Evolutionary conservation across 345 rosid genomes (phyloP).

Genomic region (Gossypium herbaceum): DNA sequence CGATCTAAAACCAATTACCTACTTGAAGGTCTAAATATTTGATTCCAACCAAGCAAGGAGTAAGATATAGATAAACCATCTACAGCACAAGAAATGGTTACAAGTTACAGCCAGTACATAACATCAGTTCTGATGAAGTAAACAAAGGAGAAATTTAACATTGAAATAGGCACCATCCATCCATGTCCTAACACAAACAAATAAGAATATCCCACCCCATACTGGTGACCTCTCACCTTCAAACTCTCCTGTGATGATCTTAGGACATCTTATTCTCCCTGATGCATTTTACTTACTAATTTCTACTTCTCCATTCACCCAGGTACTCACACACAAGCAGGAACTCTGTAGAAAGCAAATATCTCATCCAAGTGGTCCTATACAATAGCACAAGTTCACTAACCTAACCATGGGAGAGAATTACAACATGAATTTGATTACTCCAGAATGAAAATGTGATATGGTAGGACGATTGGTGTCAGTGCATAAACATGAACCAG

Average conservation of each 20-base stretch:
- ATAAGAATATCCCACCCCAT: neutral
- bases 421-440: neutral
- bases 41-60: neutral
- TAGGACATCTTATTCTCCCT: neutral
- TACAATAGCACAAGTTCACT: neutral
- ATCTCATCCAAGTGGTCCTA: neutral
- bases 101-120: neutral
- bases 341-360: neutral
- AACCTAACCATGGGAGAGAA: neutral
- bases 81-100: neutral
- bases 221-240: neutral
- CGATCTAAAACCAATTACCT: neutral
- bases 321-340: neutral
- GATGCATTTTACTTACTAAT: no score
- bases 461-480: neutral
- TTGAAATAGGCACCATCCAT: neutral
- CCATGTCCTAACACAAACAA: neutral
- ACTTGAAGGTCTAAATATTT: neutral
- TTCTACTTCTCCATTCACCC: no score
- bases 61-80: neutral
- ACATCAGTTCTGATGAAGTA: neutral
- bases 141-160: neutral
- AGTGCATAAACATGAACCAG: neutral
- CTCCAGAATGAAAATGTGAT: neutral
- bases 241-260: neutral